These are phyloP conservation scores for Lagenidium giganteum DNA, from an alignment of 352 stramenopile species.

Conservation along the genomic window DNA sequence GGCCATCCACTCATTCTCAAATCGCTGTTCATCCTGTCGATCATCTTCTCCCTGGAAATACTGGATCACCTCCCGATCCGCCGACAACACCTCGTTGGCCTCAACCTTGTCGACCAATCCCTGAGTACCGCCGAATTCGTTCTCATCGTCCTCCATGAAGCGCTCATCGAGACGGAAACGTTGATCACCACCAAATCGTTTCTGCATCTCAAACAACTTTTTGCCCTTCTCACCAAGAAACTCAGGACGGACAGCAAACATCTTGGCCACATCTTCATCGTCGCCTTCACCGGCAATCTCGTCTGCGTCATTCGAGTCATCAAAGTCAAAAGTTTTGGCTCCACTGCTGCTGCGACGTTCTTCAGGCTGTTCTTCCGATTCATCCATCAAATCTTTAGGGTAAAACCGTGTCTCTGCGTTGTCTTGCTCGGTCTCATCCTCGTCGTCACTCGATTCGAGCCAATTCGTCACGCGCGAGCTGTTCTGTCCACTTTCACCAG, in stretches of 20 bases:
- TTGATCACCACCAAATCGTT: constrained; percentile 69
- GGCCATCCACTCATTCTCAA: constrained; percentile 34
- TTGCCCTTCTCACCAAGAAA: constrained; percentile 66
- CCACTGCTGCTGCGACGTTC: constrained; percentile 5
- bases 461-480: constrained; percentile 41
- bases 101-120: constrained; percentile 22
- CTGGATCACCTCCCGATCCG: constrained; percentile 28
- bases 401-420: constrained; percentile 3
- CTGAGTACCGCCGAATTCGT: constrained; percentile 49
- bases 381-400: too few species aligned
- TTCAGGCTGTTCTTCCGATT: too few species aligned
- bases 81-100: constrained; percentile 6
- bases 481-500: constrained; percentile 2
- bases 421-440: constrained; percentile 22
- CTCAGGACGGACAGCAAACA: constrained; percentile 64
- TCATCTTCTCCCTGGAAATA: constrained; percentile 43
- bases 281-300: constrained; percentile 26
- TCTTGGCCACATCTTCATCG: constrained; percentile 20
- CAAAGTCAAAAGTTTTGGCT: constrained; percentile 40
- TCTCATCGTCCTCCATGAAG: constrained; percentile 64
- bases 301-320: constrained; percentile 20
- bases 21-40: constrained; percentile 19
- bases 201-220: constrained; percentile 80
- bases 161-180: constrained; percentile 74
- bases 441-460: constrained; percentile 57